Evolutionary conservation across 2,329 filamentous ascomycete genomes (phyloP).

Genomic region (Coniochaeta prunicola): DNA sequence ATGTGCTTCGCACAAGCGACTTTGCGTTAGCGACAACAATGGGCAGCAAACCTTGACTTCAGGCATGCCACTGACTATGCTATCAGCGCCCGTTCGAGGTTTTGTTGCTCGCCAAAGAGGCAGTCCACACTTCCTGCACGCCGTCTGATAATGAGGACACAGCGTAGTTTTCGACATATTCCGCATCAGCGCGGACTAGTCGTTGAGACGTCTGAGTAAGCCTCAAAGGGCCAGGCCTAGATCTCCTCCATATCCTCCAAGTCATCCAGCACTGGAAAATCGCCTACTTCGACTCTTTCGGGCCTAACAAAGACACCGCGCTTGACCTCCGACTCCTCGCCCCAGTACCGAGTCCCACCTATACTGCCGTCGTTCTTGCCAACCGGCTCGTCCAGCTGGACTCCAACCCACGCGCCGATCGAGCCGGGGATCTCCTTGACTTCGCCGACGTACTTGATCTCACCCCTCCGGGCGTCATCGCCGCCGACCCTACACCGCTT

Average conservation of each 20-base stretch:
- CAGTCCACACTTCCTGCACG: not conserved
- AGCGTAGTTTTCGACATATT: not conserved
- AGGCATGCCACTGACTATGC: not conserved
- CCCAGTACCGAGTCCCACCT: conserved; percentile 62
- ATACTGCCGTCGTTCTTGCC: conserved; percentile 74
- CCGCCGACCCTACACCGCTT: conserved; percentile 58
- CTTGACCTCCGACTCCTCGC: conserved; percentile 54
- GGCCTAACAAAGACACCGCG: conserved; percentile 73
- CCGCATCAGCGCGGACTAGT: not conserved
- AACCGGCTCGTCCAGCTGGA: conserved; percentile 70
- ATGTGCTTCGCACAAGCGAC: not conserved
- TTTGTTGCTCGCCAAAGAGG: not conserved
- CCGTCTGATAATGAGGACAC: not conserved
- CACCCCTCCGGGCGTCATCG: conserved; percentile 63
- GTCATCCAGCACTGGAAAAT: conserved; percentile 64
- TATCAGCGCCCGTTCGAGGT: not conserved
- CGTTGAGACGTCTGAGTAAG: not conserved
- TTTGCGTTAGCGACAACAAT: not conserved
- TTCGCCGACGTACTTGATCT: conserved; percentile 63
- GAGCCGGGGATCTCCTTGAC: conserved; percentile 66
- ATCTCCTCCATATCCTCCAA: conserved; percentile 74
- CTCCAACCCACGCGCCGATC: conserved; percentile 62
- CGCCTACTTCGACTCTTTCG: conserved; percentile 69
- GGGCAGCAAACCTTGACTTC: not conserved
- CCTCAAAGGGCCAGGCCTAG: conserved; percentile 24